phyloP scores from a whole-genome alignment of 2,329 filamentous ascomycete species.

The Pseudocercospora pini-densiflorae region DNA sequence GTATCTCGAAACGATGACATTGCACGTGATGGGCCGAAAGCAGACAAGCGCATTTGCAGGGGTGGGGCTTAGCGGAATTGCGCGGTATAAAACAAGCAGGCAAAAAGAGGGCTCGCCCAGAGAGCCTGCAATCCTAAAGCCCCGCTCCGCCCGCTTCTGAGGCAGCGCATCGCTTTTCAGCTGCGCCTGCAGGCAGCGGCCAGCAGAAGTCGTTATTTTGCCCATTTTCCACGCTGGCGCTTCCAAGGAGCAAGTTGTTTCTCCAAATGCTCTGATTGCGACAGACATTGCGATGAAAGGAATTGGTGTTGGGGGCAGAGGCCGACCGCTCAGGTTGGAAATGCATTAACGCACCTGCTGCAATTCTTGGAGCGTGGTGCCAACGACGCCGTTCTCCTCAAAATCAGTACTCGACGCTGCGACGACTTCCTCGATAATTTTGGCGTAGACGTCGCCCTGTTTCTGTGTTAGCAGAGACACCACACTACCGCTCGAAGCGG shows the following conservation, averaged over 20 bases:
- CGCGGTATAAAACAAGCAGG: constrained; percentile 51
- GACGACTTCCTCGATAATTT: constrained; percentile 79
- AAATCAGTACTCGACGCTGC: constrained; percentile 82
- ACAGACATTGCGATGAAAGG: constrained; percentile 5
- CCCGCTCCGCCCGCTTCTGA: constrained; percentile 42
- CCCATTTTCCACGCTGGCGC: constrained; percentile 2
- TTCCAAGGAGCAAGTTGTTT: neutral
- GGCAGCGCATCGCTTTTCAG: constrained; percentile 20
- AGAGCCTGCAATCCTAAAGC: constrained; percentile 43
- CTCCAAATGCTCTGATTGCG: neutral
- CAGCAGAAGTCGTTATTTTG: constrained; percentile 13
- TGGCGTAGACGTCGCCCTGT: constrained; percentile 79
- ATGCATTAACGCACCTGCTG: constrained; percentile 67
- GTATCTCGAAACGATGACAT: constrained; percentile 13
- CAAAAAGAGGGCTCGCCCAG: constrained; percentile 50
- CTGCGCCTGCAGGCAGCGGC: constrained; percentile 20
- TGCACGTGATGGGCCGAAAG: constrained; percentile 37
- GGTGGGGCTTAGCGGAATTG: constrained; percentile 28
- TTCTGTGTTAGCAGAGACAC: constrained; percentile 25
- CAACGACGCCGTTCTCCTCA: constrained; percentile 92
- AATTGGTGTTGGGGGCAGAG: constrained; percentile 14
- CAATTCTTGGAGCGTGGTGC: constrained; percentile 83
- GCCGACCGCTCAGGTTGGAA: neutral
- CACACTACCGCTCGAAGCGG: neutral
- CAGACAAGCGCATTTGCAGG: constrained; percentile 38